These are phyloP conservation scores for Phtheirospermum japonicum DNA, from an alignment of 257 asterid genomes.

Conservation along the genomic window DNA sequence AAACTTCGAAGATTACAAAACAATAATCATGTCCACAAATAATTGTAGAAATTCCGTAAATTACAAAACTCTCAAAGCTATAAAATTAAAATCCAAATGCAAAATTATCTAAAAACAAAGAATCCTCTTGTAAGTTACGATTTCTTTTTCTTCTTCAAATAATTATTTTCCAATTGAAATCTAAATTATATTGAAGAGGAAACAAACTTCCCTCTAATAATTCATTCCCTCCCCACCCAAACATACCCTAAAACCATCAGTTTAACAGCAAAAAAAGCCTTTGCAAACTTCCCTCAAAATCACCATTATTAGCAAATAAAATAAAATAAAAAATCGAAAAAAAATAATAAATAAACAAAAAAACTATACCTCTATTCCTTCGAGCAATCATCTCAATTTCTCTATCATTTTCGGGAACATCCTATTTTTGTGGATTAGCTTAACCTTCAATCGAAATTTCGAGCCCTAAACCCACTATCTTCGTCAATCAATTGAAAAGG, in stretches of 20 bases:
- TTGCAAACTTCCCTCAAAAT: neutral
- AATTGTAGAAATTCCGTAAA: too few relatives aligned
- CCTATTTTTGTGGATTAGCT: neutral
- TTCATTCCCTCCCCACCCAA: neutral
- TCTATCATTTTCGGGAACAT: neutral
- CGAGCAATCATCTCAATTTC: neutral
- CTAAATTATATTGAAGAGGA: too few relatives aligned
- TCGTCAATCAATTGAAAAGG: slow-evolving; percentile 12
- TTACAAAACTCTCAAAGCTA: too few relatives aligned
- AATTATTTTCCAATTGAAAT: neutral
- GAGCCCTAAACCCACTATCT: slow-evolving; percentile 25
- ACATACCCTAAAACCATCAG: neutral
- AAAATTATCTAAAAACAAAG: too few relatives aligned
- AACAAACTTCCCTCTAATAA: neutral
- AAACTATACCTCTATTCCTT: neutral
- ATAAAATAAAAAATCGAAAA: neutral
- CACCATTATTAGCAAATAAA: neutral
- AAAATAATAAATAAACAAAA: neutral
- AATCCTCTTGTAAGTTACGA: too few relatives aligned
- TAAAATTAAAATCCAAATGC: too few relatives aligned
- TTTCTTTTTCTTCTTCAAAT: neutral
- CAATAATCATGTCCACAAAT: too few relatives aligned
- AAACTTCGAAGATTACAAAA: too few relatives aligned
- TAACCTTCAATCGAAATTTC: slow-evolving; percentile 14
- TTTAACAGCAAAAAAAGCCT: neutral